Evolutionary conservation across 345 rosid species (phyloP).

Genomic region (Eucalyptus melliodora): DNA sequence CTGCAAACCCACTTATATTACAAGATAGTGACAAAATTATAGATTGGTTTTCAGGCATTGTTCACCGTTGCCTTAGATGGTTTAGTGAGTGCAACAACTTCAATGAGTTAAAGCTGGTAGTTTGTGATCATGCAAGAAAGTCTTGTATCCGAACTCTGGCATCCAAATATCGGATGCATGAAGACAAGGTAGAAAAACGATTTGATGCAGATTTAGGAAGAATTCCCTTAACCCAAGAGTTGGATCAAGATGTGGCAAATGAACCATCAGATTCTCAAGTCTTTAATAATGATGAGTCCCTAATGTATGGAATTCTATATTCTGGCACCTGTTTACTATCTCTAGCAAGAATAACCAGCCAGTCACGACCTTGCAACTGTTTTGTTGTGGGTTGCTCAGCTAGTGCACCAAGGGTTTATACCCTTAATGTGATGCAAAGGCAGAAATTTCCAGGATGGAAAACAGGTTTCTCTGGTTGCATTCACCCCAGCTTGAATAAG

Average conservation of each 20-base stretch:
- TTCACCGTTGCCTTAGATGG: conserved; percentile 63
- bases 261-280: conserved; percentile 19
- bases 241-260: conserved; percentile 27
- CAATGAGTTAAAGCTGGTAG: conserved; percentile 43
- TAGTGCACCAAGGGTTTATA: conserved; percentile 67
- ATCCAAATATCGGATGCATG: conserved; percentile 62
- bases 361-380: conserved; percentile 69
- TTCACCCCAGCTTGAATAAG: conserved; percentile 77
- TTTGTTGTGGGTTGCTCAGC: conserved; percentile 56
- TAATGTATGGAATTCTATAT: conserved; percentile 50
- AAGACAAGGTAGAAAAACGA: conserved; percentile 53
- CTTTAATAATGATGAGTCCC: conserved; percentile 41
- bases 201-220: conserved; percentile 53
- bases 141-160: conserved; percentile 90
- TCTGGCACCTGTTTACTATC: conserved; percentile 66
- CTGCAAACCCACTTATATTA: conserved; percentile 36
- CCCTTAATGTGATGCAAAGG: conserved; percentile 77
- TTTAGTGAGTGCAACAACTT: conserved; percentile 55
- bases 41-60: conserved; percentile 75
- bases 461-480: conserved; percentile 75
- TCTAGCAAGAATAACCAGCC: conserved; percentile 57
- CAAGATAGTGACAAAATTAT: conserved; percentile 64
- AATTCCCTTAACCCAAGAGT: conserved; percentile 40
- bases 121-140: conserved; percentile 40
- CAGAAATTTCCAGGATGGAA: conserved; percentile 95